Evolutionary conservation across 768 basidiomycete species (phyloP).

Genomic region (Amanita molliuscula): DNA sequence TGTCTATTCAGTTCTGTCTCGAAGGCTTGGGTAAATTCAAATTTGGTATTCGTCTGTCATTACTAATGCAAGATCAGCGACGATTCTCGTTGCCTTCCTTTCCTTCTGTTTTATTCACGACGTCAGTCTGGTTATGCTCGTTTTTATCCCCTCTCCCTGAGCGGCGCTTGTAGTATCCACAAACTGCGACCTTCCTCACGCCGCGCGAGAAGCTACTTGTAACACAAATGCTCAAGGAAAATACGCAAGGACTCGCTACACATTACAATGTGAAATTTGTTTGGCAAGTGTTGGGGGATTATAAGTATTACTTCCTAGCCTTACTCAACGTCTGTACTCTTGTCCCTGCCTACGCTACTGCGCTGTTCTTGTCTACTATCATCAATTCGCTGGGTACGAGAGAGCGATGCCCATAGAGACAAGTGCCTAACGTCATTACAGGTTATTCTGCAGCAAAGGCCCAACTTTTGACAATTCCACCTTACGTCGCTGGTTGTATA

Average conservation of each 20-base stretch:
- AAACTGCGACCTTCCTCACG: conserved; percentile 46
- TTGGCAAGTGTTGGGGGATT: conserved; percentile 37
- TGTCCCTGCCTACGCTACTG: conserved; percentile 31
- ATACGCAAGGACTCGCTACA: conserved; percentile 32
- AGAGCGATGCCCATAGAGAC: background rate
- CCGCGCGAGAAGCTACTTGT: conserved; percentile 30
- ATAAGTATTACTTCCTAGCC: conserved; percentile 30
- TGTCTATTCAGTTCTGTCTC: conserved; percentile 27
- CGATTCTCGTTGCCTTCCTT: conserved; percentile 27
- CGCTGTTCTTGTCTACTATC: conserved; percentile 42
- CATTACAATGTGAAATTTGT: conserved; percentile 35
- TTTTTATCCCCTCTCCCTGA: background rate
- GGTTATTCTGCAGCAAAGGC: conserved; percentile 39
- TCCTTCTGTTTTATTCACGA: conserved; percentile 48
- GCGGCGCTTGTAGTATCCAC: conserved; percentile 31
- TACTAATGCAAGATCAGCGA: conserved; percentile 11
- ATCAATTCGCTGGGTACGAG: conserved; percentile 29
- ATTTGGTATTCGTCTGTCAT: background rate
- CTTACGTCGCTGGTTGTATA: conserved; percentile 36
- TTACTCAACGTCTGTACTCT: conserved; percentile 34
- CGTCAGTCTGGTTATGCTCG: conserved; percentile 17
- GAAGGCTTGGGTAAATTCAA: conserved; percentile 31
- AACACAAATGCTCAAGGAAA: conserved; percentile 31
- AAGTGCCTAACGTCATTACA: background rate
- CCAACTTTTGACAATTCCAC: conserved; percentile 41